Evolutionary conservation across 371 early-diverging fungal species (phyloP).

Genomic region (Sporodiniella umbellata): DNA sequence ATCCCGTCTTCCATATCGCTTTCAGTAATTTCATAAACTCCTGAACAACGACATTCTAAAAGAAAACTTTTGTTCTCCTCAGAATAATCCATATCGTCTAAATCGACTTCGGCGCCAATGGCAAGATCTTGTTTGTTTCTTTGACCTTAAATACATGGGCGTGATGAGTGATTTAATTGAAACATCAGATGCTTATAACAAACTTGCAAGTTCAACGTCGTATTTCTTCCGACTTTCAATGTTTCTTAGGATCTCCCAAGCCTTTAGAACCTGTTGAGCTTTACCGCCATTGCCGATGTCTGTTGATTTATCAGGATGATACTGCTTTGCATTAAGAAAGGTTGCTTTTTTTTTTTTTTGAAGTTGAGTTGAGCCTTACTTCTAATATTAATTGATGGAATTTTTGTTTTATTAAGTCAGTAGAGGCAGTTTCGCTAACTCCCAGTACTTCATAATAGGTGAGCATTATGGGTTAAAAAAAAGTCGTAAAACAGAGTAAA

Average conservation of each 20-base stretch:
- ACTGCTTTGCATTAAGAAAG: conserved; percentile 17
- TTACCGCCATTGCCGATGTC: conserved; percentile 3
- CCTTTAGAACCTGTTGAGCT: conserved; percentile 39
- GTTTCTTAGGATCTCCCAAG: conserved; percentile 44
- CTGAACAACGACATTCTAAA: conserved; percentile 53
- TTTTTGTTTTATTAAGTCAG: conserved; percentile 40
- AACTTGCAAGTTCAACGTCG: conserved; percentile 42
- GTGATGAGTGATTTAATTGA: not conserved
- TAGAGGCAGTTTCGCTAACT: conserved; percentile 35
- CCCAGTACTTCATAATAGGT: conserved; percentile 43
- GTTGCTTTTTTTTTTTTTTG: too few relatives aligned
- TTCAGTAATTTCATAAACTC: conserved; percentile 48
- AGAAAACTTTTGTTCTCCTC: conserved; percentile 25
- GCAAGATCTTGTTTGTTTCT: conserved; percentile 19
- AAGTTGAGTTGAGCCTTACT: conserved; percentile 20
- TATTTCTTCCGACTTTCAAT: conserved; percentile 33
- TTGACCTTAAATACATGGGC: conserved; percentile 7
- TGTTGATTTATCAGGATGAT: conserved; percentile 49
- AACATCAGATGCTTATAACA: not conserved
- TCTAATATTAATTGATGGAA: conserved; percentile 46
- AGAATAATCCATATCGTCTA: conserved; percentile 44
- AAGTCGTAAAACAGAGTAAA: too few relatives aligned
- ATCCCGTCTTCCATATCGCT: conserved; percentile 47
- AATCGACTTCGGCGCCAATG: conserved; percentile 42
- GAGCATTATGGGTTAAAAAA: conserved; percentile 31